Evolutionary conservation across 306 rosid species (phyloP).

Genomic region (Prunus kanzakura): DNA sequence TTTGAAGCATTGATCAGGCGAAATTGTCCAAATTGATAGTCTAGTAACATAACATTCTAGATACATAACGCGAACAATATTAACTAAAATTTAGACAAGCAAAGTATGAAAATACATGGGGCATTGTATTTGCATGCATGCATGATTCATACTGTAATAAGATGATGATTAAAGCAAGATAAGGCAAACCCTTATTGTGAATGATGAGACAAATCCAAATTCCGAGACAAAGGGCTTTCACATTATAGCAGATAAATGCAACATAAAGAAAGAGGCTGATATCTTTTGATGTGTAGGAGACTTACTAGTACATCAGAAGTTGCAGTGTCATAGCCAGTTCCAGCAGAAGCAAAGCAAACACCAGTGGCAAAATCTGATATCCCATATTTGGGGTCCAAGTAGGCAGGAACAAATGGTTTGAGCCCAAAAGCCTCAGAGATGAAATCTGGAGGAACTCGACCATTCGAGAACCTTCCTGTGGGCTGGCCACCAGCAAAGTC

Average conservation of each 20-base stretch:
- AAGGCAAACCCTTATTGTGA: too few species aligned
- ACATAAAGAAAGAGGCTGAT: too few species aligned
- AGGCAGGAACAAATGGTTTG: conserved; percentile 42
- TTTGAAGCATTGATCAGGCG: neutral
- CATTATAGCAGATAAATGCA: too few species aligned
- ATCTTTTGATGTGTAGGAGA: neutral
- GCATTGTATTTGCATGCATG: neutral
- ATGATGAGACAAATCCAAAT: neutral
- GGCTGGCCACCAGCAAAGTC: conserved; percentile 39
- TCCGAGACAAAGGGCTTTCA: neutral
- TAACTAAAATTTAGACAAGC: neutral
- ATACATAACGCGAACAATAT: neutral
- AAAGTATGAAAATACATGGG: neutral
- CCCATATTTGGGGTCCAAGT: conserved; percentile 38
- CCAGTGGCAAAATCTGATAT: conserved; percentile 50
- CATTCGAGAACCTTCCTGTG: conserved; percentile 47
- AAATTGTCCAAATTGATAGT: neutral
- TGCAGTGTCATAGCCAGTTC: conserved; percentile 53
- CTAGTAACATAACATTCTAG: neutral
- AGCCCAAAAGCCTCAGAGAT: conserved; percentile 43
- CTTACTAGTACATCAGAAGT: conserved; percentile 49
- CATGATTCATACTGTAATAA: neutral
- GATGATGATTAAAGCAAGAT: too few species aligned
- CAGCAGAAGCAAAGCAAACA: conserved; percentile 58
- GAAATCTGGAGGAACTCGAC: conserved; percentile 43